Evolutionary conservation across 345 rosid species (phyloP), one percentile per base, ranked within the genome.

Genomic region (Salix viminalis): DNA sequence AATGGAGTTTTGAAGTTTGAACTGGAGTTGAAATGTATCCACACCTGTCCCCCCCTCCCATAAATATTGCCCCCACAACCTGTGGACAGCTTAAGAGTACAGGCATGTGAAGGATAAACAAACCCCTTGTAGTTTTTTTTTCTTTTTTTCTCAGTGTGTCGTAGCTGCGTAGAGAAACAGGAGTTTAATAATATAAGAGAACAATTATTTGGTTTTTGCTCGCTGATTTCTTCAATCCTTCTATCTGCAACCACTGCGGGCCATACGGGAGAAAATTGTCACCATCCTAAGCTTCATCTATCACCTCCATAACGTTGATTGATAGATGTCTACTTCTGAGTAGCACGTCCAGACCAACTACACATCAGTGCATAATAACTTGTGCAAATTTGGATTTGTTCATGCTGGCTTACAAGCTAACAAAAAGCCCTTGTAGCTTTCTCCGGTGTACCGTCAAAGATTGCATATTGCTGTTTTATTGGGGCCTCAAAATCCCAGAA

Each of bases 251-350:
- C 26, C 41, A 14, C 37, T 26, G 76, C 44, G 83, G 83, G 82
- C 56, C 78, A 73, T 0, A 15, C 0, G 66, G 79, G 77, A 73
- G 76, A 61, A 77, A 83, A 32, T 75, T 50, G 85, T 80, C 83
- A 82, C 11, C 21, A 65, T 83, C 79, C 23, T 71, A 73, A 64
- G 84, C 54, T 76, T 62, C 75, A 83, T 69, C 81, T 34, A 84
- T 87, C 86, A 73, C 75, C 12, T 64, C 80, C 73, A 62, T 42
- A 32, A 41, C 67, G 72, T 81, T 79, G 70, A 81, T 82, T 75
- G 79, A 67, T 44, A 26, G 69, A 37, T 82, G 84, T 82, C 82
- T 42, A 52, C 85, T 83, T 86, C 72, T 77, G 68, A 74, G 79
- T 75, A 79, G 23, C 86, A 79, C 54, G 67, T 62, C 82, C 74